phyloP scores from a whole-genome alignment of 768 basidiomycete genomes.

The Terana coerulea region DNA sequence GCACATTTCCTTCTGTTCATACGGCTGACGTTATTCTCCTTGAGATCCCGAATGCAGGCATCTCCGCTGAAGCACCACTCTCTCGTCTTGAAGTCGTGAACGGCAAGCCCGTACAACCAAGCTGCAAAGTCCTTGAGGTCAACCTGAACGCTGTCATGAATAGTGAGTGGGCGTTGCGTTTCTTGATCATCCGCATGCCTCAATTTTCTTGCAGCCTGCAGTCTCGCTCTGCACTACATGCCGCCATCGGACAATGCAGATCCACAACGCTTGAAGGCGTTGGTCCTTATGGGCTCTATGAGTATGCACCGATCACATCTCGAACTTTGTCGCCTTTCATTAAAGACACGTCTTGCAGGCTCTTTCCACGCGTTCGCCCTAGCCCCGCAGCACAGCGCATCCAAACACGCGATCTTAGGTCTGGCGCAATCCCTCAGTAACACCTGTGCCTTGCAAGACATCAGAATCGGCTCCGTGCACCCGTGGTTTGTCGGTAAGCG shows the following conservation, averaged over 20 bases:
- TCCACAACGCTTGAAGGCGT: slow-evolving; percentile 20
- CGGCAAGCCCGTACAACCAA: slow-evolving; percentile 27
- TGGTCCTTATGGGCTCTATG: slow-evolving; percentile 32
- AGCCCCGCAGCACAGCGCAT: slow-evolving; percentile 25
- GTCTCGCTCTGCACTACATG: slow-evolving; percentile 30
- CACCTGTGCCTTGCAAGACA: slow-evolving; percentile 13
- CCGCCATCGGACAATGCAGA: slow-evolving; percentile 11
- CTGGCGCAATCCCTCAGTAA: slow-evolving; percentile 23
- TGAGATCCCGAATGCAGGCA: slow-evolving; percentile 9
- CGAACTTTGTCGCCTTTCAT: neutral
- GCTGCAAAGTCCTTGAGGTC: slow-evolving; percentile 23
- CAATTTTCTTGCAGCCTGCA: slow-evolving; percentile 20
- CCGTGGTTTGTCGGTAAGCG: slow-evolving; percentile 33
- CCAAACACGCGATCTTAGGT: slow-evolving; percentile 31
- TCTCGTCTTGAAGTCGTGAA: slow-evolving; percentile 12
- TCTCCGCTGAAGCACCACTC: neutral
- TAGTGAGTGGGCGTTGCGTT: slow-evolving; percentile 21
- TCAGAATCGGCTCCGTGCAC: slow-evolving; percentile 26
- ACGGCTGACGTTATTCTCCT: neutral
- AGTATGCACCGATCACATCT: slow-evolving; percentile 16
- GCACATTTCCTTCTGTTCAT: neutral
- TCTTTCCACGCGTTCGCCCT: neutral
- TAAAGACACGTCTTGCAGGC: neutral
- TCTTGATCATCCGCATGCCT: neutral
- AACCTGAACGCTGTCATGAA: slow-evolving; percentile 30